Evolutionary conservation across 768 basidiomycete species (phyloP).

Genomic region (Mycena haematopus): DNA sequence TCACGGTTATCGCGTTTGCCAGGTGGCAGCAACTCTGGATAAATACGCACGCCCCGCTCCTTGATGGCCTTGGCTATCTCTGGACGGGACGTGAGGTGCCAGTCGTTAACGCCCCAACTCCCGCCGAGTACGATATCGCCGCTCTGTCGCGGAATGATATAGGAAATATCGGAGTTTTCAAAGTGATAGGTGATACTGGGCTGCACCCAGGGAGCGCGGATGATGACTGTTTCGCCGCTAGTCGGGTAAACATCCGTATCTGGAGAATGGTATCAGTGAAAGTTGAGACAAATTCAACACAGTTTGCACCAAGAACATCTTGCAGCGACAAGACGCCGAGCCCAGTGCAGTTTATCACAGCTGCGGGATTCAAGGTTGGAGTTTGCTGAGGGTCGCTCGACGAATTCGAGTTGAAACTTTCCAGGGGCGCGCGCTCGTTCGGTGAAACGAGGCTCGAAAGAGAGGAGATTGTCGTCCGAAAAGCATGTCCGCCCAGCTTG

Average conservation of each 20-base stretch:
- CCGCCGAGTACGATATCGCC: conserved; percentile 28
- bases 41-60: conserved; percentile 15
- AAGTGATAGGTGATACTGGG: not conserved
- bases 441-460: not conserved
- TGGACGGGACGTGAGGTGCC: conserved; percentile 17
- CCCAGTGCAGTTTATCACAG: not conserved
- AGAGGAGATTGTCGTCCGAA: not conserved
- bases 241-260: not conserved
- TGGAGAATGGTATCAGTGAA: not conserved
- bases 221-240: not conserved
- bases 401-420: not conserved
- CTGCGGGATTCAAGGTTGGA: not conserved
- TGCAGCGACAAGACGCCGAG: not conserved
- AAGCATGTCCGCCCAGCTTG: not conserved
- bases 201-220: not conserved
- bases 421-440: not conserved
- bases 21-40: conserved; percentile 19
- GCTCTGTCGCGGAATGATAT: conserved; percentile 24
- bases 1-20: conserved; percentile 11
- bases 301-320: not conserved
- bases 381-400: no score
- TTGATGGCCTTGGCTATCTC: conserved; percentile 21
- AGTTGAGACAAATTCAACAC: no score
- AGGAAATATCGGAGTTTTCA: not conserved
- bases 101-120: conserved; percentile 20